These are phyloP conservation scores for Dactylellina leptospora DNA, from an alignment of 2,329 filamentous ascomycete species.

Conservation along the genomic window DNA sequence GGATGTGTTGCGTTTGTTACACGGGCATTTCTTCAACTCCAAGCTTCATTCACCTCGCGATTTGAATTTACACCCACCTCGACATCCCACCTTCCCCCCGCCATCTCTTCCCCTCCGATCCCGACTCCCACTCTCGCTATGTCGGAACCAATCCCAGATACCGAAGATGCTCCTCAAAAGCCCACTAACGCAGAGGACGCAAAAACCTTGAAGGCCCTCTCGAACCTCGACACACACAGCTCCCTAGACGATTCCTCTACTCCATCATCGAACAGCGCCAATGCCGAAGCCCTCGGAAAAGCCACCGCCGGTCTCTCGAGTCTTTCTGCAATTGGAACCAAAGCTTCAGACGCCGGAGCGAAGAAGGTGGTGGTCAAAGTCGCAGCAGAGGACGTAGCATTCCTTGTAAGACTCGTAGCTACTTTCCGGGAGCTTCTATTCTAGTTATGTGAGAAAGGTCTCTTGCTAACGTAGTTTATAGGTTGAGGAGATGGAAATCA, in stretches of 20 bases:
- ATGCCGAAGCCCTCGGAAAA: constrained; percentile 63
- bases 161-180: constrained; percentile 49
- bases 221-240: constrained; percentile 44
- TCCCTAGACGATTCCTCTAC: constrained; percentile 44
- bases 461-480: constrained; percentile 42
- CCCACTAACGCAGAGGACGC: constrained; percentile 56
- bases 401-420: constrained; percentile 66
- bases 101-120: not conserved
- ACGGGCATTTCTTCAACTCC: too few relatives aligned
- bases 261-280: constrained; percentile 24
- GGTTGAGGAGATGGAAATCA: constrained; percentile 76
- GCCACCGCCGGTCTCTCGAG: constrained; percentile 62
- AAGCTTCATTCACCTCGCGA: not conserved
- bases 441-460: not conserved
- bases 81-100: not conserved
- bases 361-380: constrained; percentile 69
- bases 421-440: not conserved
- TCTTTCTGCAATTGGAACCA: constrained; percentile 58
- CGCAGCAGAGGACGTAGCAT: constrained; percentile 73
- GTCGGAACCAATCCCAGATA: constrained; percentile 35
- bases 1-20: not conserved
- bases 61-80: not conserved
- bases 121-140: too few relatives aligned
- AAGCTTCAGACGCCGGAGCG: constrained; percentile 27
- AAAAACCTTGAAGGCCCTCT: constrained; percentile 55